Conservation (phyloP, 768 basidiomycete species). For the Imleria badia region DNA sequence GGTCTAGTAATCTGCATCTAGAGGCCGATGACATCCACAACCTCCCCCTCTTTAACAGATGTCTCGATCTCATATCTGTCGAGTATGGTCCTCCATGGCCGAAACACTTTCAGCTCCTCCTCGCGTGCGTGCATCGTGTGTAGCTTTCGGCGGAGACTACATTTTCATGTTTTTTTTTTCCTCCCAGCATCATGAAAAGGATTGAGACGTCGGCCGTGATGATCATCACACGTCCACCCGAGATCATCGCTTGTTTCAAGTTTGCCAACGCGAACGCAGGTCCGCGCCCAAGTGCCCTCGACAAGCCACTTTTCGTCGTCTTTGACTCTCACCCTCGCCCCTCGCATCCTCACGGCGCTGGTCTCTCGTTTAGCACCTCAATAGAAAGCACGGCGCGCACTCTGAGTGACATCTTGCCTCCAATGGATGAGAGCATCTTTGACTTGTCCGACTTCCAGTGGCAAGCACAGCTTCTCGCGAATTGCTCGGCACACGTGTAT, state of each 20-base stretch:
- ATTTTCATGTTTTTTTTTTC: not conserved
- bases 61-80: slow-evolving; percentile 35
- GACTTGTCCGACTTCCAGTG: slow-evolving; percentile 49
- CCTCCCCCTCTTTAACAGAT: slow-evolving; percentile 48
- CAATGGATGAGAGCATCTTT: slow-evolving; percentile 45
- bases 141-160: not conserved
- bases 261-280: slow-evolving; percentile 11
- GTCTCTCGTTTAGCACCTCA: slow-evolving; percentile 52
- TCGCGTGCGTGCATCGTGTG: slow-evolving; percentile 21
- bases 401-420: slow-evolving; percentile 46
- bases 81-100: slow-evolving; percentile 39
- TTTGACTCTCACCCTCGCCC: slow-evolving; percentile 71
- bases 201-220: slow-evolving; percentile 33
- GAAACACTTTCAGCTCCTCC: slow-evolving; percentile 35
- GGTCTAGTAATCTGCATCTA: slow-evolving; percentile 54
- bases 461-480: slow-evolving; percentile 62
- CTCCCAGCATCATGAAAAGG: slow-evolving; percentile 25
- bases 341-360: slow-evolving; percentile 58
- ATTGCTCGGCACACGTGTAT: slow-evolving; percentile 61
- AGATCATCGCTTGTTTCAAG: slow-evolving; percentile 58
- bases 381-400: slow-evolving; percentile 42
- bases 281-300: not conserved
- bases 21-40: slow-evolving; percentile 53
- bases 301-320: slow-evolving; percentile 45
- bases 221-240: slow-evolving; percentile 70